Evolutionary conservation across 2,329 filamentous ascomycete species (phyloP), one percentile per base, ranked within the genome.

Genomic region (Mycogone perniciosa): DNA sequence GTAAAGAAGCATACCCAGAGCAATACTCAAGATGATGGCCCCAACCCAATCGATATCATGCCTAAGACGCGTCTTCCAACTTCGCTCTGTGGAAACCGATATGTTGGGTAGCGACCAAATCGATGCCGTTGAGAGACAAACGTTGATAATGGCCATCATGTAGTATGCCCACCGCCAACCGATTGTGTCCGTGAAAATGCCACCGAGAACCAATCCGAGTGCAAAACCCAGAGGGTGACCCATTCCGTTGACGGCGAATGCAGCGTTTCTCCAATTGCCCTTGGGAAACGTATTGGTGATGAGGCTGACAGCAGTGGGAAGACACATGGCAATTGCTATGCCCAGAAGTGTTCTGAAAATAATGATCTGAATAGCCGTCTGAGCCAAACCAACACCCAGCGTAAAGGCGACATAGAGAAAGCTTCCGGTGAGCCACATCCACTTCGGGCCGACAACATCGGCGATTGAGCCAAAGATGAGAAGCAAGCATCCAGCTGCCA

Each of bases 31-130:
- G 1, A 78, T 69, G 1, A 66, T 26, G 1, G 72, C 73, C 0
- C 77, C 77, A 20, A 76, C 52, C 77, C 77, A 81, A 56, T 81
- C 78, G 40, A 81, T 75, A 2, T 80, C 58, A 7, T 29, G 30
- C 27, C 34, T 29, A 9, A 46, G 35, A 20, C 20, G 20, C 20
- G 20, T 20, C 20, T 20, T 20, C 20, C 20, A 20, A 20, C 20
- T 3, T 20, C 20, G 20, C 20, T 20, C 20, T 20, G 20, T 20
- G 20, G 20, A 20, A 20, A 20, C 20, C 20, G 20, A 20, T 20
- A 20, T 3, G 20, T 20, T 20, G 20, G 27, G 34, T 69, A 70
- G 4, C 73, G 56, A 27, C 59, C 63, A 7, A 71, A 55, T 35
- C 67, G 69, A 11, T 76, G 57, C 1, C 64, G 60, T 4, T 63